Evolutionary conservation across 2,329 filamentous ascomycete genomes (phyloP), one percentile per base, ranked within the genome.

Genomic region (Alternaria panax): DNA sequence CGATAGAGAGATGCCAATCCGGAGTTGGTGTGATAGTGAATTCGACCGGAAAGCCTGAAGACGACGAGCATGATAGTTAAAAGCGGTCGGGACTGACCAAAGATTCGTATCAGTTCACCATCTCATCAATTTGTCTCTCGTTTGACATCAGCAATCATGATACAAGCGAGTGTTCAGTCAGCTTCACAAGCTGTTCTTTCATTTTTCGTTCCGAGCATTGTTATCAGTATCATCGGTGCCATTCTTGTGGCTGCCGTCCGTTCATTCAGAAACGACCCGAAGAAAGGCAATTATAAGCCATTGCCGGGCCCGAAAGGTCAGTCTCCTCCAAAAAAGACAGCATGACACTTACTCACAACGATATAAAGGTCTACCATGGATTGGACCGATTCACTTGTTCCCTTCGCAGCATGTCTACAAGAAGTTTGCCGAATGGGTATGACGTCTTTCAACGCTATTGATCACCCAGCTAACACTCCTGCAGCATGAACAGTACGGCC

Each of bases 341-440:
- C 5, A 16, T 7, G 1, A 7, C 3, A 5, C 16, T 46, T 27
- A 8, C 28, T 45, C 14, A 27, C 28, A 27, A n/a, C 46, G 32
- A 45, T 30, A 38, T 22, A 6, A 46, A 54, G 51, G 51, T 27
- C 24, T 54, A 18, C 51, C 51, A 22, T 54, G 51, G 51, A n/a
- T 54, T n/a, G 51, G 51, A 0, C 51, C 51, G n/a, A 27, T 54
- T 16, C 30, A 46, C 12, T 32, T 25, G 12, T 27, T 54, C 14
- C 51, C 51, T n/a, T 54, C 51, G 2, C 30, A 32, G 22, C 20
- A 54, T 46, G 51, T 54, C 18, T 54, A 54, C 28, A 46, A 46
- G 12, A 54, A 54, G 12, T 54, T 54, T 12, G 32, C 28, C 27
- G 51, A 54, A 25, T 54, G 51, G 51, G 51, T 54, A 34, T 5